Conservation (phyloP, 148 eudicot genomes). For the Nepenthes gracilis region DNA sequence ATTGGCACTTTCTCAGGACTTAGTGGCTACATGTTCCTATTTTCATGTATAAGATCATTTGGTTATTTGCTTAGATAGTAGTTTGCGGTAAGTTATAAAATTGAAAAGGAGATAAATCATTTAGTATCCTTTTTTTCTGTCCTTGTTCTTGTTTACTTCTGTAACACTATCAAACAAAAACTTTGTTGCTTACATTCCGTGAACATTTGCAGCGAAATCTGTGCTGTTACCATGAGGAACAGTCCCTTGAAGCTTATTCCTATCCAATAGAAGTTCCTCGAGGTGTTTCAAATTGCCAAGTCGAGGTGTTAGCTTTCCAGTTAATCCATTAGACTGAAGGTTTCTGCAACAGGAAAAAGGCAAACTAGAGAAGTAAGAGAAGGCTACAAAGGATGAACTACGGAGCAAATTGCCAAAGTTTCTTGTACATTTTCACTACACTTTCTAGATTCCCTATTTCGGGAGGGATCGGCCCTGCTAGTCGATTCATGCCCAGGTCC, state of each 20-base stretch:
- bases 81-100: too few species aligned
- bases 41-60: too few species aligned
- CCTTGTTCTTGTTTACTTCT: too few species aligned
- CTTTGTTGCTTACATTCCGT: slow-evolving; percentile 47
- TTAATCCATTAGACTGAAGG: slow-evolving; percentile 71
- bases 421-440: slow-evolving; percentile 47
- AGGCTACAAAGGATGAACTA: background rate
- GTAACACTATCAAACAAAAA: background rate
- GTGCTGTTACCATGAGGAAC: slow-evolving; percentile 48
- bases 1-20: too few species aligned
- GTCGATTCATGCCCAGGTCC: slow-evolving; percentile 77
- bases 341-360: slow-evolving; percentile 34
- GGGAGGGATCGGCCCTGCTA: slow-evolving; percentile 70
- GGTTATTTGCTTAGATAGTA: too few species aligned
- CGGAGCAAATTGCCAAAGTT: background rate
- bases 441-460: slow-evolving; percentile 58
- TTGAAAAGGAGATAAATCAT: too few species aligned
- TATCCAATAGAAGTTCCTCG: slow-evolving; percentile 69
- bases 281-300: slow-evolving; percentile 58
- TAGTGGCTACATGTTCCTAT: too few species aligned
- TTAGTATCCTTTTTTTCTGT: too few species aligned
- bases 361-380: background rate
- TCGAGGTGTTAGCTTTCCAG: slow-evolving; percentile 61
- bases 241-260: slow-evolving; percentile 75
- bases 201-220: slow-evolving; percentile 14